Evolutionary conservation across 2,329 filamentous ascomycete genomes (phyloP), one percentile per base, ranked within the genome.

Genomic region (Aspergillus sp.): DNA sequence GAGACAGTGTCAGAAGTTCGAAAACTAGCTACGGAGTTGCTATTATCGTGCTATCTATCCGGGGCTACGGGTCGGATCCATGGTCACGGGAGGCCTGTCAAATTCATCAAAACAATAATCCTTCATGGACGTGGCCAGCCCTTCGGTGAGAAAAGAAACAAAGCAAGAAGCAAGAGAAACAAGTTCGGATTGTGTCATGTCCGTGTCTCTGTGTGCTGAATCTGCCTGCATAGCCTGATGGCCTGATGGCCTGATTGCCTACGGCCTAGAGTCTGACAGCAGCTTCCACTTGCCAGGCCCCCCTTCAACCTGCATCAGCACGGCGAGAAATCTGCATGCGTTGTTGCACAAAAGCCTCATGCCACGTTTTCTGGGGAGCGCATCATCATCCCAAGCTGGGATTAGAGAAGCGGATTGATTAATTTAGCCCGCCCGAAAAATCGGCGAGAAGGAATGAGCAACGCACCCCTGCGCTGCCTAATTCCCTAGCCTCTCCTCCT

Each of bases 331-430:
- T 49, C 49, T 59, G 53, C 59, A 61, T 61, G 59, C 52, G 50
- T 55, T 55, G 59, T 55, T 26, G 52, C 59, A 58, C 55, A 58
- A 61, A 54, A 61, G 59, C 59, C 59, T 61, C 59, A 55, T 58
- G 59, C 59, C 59, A 61, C 59, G 59, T 53, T 57, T 57, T 57
- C 32, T 49, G 46, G 54, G 45, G 45, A 20, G 45, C 22, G 45
- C 22, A 47, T 47, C 45, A 47, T 47, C 36, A 12, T 42, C 45
- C 45, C 45, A 22, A 24, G 12, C 45, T 47, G 45, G 45, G 45
- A 47, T 47, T 52, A 53, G 20, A 24, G 32, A 22, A 24, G 2
- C 32, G 32, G 32, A 42, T 42, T 42, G n/a, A 36, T 36, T 14
- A 11, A 39, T 24, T 49, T 26, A 22, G 46, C 24, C 46, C 26